Evolutionary conservation across 139 green algal genomes (phyloP), one percentile per base, ranked within the genome.

Genomic region (Chlamydomonas schloesseri): DNA sequence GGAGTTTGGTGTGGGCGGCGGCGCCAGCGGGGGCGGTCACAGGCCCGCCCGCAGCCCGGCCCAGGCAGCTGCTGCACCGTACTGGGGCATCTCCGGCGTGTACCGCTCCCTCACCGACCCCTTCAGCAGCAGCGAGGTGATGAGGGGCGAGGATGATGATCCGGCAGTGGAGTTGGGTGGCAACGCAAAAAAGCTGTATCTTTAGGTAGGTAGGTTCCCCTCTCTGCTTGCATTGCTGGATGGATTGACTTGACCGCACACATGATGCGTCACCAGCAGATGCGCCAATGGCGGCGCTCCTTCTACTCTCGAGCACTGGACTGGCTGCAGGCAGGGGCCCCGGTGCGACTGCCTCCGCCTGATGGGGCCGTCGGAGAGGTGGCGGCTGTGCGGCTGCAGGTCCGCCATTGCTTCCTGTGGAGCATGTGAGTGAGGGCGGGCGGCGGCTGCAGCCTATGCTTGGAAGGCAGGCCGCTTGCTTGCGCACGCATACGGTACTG

Each of bases 1-100:
- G 42, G 82, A 87, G 71, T 87, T 36, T n/a, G 82, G 82, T 23
- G 20, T 87, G 26, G 82, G 82, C 57, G 82, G 82, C 17, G 82
- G 82, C 14, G 23, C 3, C 0, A 33, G 1, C n/a, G 55, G 42
- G 21, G 36, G 68, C 23, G 24, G 70, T 33, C 46, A 60, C 68
- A 3, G 5, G 15, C 31, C 34, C 0, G 82, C 82, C 21, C 26
- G 15, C 24, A 75, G 36, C 18, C 50, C 82, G 0, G 57, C 71
- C 14, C 26, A 75, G 20, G 71, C 58, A 1, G 71, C 58, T 21
- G 34, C 37, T 29, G 34, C 53, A 10, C 82, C 82, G 11, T 87
- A 73, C 70, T 79, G 36, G n/a, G 82, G 82, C 17, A 46, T 73
- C 58, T 58, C 26, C 24, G 71, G 37, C 4, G 10, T 15, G 11